Conservation (phyloP, 2,329 filamentous ascomycete species). For the Xylaria multiplex region DNA sequence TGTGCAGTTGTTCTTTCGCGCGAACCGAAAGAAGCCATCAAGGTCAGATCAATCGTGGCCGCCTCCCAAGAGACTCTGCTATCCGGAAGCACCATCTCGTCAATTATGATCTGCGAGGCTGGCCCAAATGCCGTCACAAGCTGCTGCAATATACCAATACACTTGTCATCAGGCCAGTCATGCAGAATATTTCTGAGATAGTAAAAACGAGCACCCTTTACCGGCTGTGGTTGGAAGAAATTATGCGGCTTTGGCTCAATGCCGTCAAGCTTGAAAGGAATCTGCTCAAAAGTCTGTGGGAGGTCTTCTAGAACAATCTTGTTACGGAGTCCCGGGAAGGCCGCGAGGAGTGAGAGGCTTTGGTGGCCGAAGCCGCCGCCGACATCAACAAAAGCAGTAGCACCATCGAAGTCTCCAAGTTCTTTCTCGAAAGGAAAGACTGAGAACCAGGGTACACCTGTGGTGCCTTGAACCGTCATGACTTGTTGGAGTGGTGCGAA, state of each 20-base stretch:
- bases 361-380: conserved; percentile 38
- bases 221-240: conserved; percentile 45
- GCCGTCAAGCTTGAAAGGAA: neutral
- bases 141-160: conserved; percentile 49
- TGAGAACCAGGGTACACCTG: conserved; percentile 39
- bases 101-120: conserved; percentile 54
- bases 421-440: conserved; percentile 40
- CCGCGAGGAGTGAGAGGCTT: conserved; percentile 12
- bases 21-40: conserved; percentile 50
- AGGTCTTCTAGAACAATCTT: conserved; percentile 21
- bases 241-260: conserved; percentile 38
- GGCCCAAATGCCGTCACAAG: conserved; percentile 46
- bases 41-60: conserved; percentile 50
- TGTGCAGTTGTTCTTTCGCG: conserved; percentile 51
- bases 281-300: conserved; percentile 12
- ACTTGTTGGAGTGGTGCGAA: conserved; percentile 39
- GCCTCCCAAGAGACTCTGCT: conserved; percentile 48
- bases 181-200: conserved; percentile 54
- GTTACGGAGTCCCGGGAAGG: conserved; percentile 1
- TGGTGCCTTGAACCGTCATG: conserved; percentile 44
- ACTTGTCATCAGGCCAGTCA: conserved; percentile 51
- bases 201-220: conserved; percentile 50
- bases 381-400: conserved; percentile 11
- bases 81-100: conserved; percentile 56
- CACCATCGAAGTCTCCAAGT: neutral